Conservation (phyloP, 2,329 filamentous ascomycete genomes). For the Ophiosphaerella narmari region DNA sequence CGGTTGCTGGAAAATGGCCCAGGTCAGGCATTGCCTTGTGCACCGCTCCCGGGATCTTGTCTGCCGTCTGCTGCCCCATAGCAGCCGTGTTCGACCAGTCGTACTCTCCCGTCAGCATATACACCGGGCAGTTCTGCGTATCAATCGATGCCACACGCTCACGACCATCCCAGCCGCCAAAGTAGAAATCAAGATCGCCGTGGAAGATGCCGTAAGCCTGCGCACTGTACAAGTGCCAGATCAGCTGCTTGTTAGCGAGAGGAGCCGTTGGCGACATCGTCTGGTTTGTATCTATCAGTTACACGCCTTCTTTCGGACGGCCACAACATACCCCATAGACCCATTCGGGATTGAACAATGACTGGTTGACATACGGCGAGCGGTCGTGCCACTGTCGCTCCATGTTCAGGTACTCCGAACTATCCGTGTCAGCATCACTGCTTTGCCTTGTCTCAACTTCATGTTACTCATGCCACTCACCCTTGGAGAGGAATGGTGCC, state of each 20-base stretch:
- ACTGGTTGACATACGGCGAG: conserved; percentile 54
- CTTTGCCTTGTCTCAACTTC: conserved; percentile 13
- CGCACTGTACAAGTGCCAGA: conserved; percentile 56
- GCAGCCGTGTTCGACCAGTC: conserved; percentile 55
- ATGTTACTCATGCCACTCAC: conserved; percentile 18
- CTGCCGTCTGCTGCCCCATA: conserved; percentile 53
- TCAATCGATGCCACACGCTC: conserved; percentile 52
- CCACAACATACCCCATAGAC: conserved; percentile 48
- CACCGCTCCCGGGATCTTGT: conserved; percentile 53
- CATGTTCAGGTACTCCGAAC: conserved; percentile 49
- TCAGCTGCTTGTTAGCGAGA: conserved; percentile 51
- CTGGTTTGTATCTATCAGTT: conserved; percentile 17
- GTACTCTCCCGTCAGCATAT: conserved; percentile 58
- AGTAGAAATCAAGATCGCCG: conserved; percentile 58
- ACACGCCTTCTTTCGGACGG: not conserved
- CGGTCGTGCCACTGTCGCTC: conserved; percentile 53
- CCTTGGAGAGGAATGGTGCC: conserved; percentile 55
- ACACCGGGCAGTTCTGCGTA: conserved; percentile 55
- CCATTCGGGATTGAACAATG: conserved; percentile 56
- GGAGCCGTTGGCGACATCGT: conserved; percentile 56
- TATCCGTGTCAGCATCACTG: conserved; percentile 21
- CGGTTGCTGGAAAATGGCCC: conserved; percentile 56
- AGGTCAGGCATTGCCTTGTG: conserved; percentile 53
- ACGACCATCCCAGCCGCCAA: conserved; percentile 56
- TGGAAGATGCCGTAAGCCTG: conserved; percentile 58